phyloP scores from a whole-genome alignment of 2,329 filamentous ascomycete species.

The Elsinoe perseae region DNA sequence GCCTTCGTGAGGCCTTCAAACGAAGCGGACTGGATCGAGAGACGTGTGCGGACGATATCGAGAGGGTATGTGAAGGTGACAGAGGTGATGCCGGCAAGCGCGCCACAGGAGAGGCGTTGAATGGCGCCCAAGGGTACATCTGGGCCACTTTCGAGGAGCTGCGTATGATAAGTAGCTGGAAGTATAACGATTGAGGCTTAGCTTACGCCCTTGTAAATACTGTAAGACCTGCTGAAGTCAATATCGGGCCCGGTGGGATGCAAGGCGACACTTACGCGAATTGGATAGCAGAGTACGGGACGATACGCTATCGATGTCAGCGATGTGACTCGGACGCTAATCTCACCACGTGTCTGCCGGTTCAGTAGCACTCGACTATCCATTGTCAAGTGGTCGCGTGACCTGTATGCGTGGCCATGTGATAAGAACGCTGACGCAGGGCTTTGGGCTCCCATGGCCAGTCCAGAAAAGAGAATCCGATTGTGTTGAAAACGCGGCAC shows the following conservation, averaged over 20 bases:
- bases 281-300: constrained; percentile 95
- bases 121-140: constrained; percentile 66
- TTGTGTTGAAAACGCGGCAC: too few relatives aligned
- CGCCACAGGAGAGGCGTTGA: constrained; percentile 78
- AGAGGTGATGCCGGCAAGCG: constrained; percentile 86
- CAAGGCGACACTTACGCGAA: constrained; percentile 48
- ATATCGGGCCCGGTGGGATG: neutral
- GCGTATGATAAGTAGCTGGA: neutral
- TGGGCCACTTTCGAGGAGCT: constrained; percentile 69
- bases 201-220: constrained; percentile 85
- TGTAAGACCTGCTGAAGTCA: constrained; percentile 62
- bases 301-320: constrained; percentile 54
- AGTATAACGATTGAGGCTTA: too few relatives aligned
- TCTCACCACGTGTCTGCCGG: neutral
- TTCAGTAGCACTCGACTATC: too few relatives aligned
- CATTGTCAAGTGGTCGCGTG: neutral
- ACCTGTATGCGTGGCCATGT: too few relatives aligned
- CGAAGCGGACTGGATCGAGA: constrained; percentile 96
- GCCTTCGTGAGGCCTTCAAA: constrained; percentile 66
- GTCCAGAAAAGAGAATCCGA: too few relatives aligned
- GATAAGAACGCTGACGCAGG: too few relatives aligned
- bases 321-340: neutral
- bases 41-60: constrained; percentile 89
- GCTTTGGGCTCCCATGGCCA: too few relatives aligned
- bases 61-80: constrained; percentile 93